Conservation (phyloP, 23 red algal genomes). For the Pyropia haitanensis region DNA sequence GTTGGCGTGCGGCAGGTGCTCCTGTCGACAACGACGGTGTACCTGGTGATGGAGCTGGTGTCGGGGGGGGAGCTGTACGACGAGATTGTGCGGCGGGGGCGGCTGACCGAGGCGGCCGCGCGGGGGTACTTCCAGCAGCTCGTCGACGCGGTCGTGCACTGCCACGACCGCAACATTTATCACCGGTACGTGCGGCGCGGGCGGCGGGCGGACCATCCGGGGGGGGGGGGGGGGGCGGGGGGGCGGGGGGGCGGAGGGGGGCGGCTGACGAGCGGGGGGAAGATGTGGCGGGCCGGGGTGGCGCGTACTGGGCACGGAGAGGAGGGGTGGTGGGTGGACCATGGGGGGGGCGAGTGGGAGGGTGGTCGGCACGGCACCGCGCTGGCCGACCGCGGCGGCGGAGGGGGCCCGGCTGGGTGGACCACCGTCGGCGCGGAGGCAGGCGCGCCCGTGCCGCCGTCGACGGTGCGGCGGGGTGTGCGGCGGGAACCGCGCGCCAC, state of each 20-base stretch:
- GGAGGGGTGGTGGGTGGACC: neutral
- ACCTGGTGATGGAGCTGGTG: constrained; percentile 76
- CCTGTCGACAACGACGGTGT: constrained; percentile 16
- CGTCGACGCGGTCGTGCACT: constrained; percentile 40
- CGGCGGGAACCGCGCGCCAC: too few relatives aligned
- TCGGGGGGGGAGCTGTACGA: constrained; percentile 44
- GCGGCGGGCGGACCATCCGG: neutral
- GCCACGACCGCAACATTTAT: constrained; percentile 51
- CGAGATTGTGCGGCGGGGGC: constrained; percentile 21
- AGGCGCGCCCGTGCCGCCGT: too few relatives aligned
- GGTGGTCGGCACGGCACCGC: neutral
- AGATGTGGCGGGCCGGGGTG: neutral
- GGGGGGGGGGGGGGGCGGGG: too few relatives aligned
- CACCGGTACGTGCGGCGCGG: constrained; percentile 5
- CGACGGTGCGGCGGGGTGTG: too few relatives aligned
- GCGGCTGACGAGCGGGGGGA: constrained; percentile 2
- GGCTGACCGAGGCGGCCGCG: constrained; percentile 33
- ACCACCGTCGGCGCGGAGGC: too few relatives aligned
- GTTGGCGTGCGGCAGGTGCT: constrained; percentile 33
- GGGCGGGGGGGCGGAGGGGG: too few relatives aligned
- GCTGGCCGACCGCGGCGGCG: too few relatives aligned
- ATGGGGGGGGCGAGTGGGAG: neutral
- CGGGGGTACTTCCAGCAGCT: constrained; percentile 61
- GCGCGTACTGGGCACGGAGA: too few relatives aligned
- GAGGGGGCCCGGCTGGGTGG: too few relatives aligned